A percentile compares a stretch with the other conserved stretches of the same genome.
Evolutionary conservation across 75 land plant species (phyloP).

Genomic region (Selaginella tamariscina): DNA sequence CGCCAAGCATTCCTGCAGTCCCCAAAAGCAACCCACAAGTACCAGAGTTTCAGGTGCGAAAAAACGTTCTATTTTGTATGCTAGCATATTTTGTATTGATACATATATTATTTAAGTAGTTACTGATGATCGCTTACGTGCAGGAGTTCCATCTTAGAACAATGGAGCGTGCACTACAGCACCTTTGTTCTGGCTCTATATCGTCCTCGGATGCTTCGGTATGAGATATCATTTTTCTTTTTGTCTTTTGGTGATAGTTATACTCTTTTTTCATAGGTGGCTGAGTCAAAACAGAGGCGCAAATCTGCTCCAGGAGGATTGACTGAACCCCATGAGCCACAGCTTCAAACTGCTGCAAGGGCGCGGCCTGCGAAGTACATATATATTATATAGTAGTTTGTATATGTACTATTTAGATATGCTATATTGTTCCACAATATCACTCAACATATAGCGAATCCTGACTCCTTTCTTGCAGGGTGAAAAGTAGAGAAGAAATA

Average conservation of each 20-base stretch:
- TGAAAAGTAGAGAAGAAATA: conserved; percentile 63
- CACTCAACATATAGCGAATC: no score
- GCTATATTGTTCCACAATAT: no score
- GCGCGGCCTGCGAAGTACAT: conserved; percentile 66
- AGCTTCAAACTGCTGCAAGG: conserved; percentile 59
- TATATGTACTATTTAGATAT: neutral
- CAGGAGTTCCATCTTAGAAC: conserved; percentile 91
- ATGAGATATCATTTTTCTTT: no score
- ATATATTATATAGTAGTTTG: neutral
- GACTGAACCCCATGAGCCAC: conserved; percentile 60
- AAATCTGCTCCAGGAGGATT: conserved; percentile 38
- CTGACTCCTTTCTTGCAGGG: conserved; percentile 36
- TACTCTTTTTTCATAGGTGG: conserved; percentile 3
- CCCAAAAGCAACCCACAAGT: conserved; percentile 54
- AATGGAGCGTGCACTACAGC: conserved; percentile 71
- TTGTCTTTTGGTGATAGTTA: no score
- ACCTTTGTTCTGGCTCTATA: conserved; percentile 31
- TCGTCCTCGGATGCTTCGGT: neutral
- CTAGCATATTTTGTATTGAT: no score
- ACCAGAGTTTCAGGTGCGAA: conserved; percentile 85
- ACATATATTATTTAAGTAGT: neutral
- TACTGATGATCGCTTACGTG: neutral
- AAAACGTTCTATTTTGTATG: no score
- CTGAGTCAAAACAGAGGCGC: conserved; percentile 17
- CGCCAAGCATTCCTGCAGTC: conserved; percentile 40